phyloP scores from a whole-genome alignment of 257 asterid species.

The Datura wrightii region DNA sequence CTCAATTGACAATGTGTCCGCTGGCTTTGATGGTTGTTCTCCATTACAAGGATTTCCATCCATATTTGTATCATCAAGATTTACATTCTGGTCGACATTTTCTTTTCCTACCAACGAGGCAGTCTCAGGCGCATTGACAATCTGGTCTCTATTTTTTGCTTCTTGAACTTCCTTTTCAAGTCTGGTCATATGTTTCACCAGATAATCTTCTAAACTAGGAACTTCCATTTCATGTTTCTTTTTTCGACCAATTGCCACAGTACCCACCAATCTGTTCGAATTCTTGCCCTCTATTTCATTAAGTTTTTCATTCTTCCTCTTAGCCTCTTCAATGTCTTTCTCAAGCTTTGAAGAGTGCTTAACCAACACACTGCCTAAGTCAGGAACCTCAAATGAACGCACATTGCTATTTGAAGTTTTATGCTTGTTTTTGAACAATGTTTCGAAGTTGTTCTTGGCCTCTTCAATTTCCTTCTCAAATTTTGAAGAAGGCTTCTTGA shows the following conservation, averaged over 20 bases:
- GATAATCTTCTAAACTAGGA: conserved; percentile 73
- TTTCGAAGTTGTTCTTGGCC: conserved; percentile 40
- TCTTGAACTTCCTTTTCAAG: conserved; percentile 86
- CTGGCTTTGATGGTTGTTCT: conserved; percentile 23
- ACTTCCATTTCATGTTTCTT: conserved; percentile 43
- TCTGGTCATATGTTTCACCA: conserved; percentile 70
- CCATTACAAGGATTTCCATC: conserved; percentile 24
- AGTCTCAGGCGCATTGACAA: not conserved
- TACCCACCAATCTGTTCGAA: conserved; percentile 20
- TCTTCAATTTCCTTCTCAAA: conserved; percentile 34
- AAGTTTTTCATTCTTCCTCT: conserved; percentile 31
- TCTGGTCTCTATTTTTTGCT: conserved; percentile 50
- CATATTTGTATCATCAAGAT: conserved; percentile 25
- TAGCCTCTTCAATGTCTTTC: conserved; percentile 64
- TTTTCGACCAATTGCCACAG: conserved; percentile 7
- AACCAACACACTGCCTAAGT: conserved; percentile 54
- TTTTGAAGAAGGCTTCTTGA: conserved; percentile 33
- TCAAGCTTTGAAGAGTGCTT: conserved; percentile 72
- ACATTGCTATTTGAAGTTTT: conserved; percentile 28
- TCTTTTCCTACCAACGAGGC: conserved; percentile 50
- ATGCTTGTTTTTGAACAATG: conserved; percentile 14
- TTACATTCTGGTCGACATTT: conserved; percentile 57
- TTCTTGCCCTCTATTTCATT: conserved; percentile 41
- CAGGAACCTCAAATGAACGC: conserved; percentile 40
- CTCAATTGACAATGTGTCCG: not conserved